Evolutionary conservation across 2,329 filamentous ascomycete species (phyloP), one percentile per base, ranked within the genome.

Genomic region (Fusarium devonianum): DNA sequence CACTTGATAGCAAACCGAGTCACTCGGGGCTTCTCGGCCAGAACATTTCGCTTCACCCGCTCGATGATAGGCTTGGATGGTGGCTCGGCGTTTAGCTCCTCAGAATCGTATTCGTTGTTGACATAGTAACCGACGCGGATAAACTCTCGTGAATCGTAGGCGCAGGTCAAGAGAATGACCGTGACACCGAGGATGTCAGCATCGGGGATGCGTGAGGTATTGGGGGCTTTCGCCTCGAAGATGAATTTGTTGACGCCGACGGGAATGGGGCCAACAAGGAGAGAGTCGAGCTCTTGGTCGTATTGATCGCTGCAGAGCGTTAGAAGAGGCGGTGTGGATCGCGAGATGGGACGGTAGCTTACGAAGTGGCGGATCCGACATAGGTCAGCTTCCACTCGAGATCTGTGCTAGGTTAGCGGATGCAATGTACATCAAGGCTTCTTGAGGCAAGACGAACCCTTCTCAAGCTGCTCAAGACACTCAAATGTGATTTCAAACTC

Each of bases 321-420:
- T 53, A 63, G 60, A 54, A 62, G 32, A 52, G 19, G 56, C 55
- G 53, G 44, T 51, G 57, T 60, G 49, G 42, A 33, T 47, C 22
- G 14, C 25, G 26, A 42, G 37, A 42, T 34, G 35, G 48, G 42
- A 34, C 46, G 44, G 43, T 12, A 62, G 81, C 89, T 79, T 81
- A 96, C 89, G 91, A 96, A 48, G 93, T 97, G 58, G 95, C 94
- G 64, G 94, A 99, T 68, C 94, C 95, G 70, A 99, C 94, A 67
- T 99, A 99, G 72, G 92, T 99, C 67, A 99, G 81, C 77, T 99
- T 99, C 94, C 94, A 99, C 77, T 99, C 94, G 55, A 99, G 86
- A 76, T 99, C 94, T 96, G 67, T 23, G 33, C 39, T 14, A 33
- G 22, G 49, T 65, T 56, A 69, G 62, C 40, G 34, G 37, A 29